These are phyloP conservation scores for Diaporthe eres DNA, from an alignment of 2,329 filamentous ascomycete genomes.

Conservation along the genomic window DNA sequence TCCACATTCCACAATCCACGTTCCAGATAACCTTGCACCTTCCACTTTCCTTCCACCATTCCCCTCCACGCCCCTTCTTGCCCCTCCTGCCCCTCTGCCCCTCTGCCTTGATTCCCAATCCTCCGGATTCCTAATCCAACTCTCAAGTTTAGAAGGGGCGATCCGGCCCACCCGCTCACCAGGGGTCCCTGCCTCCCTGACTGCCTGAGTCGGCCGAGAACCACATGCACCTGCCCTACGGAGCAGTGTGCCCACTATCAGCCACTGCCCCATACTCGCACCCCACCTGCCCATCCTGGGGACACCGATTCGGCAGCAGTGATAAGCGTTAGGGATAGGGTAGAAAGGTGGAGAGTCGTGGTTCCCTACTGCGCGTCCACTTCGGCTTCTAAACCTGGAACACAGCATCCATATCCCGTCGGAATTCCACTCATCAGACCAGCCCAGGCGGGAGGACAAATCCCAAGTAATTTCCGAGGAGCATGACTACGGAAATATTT, in stretches of 20 bases:
- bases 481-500: slow-evolving; percentile 18
- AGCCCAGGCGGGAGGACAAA: slow-evolving; percentile 12
- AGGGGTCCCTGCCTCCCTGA: slow-evolving; percentile 12
- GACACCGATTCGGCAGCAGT: slow-evolving; percentile 4
- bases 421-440: slow-evolving; percentile 3
- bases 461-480: slow-evolving; percentile 23
- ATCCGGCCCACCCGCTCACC: slow-evolving; percentile 20
- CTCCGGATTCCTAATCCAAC: slow-evolving; percentile 14
- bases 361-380: neutral
- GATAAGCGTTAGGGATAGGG: slow-evolving; percentile 23
- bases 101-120: slow-evolving; percentile 26
- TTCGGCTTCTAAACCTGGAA: neutral
- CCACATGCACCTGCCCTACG: slow-evolving; percentile 25
- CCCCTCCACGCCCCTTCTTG: neutral
- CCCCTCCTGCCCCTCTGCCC: neutral
- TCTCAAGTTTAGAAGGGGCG: slow-evolving; percentile 23
- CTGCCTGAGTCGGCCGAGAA: slow-evolving; percentile 30
- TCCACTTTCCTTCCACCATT: slow-evolving; percentile 5
- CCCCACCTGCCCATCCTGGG: slow-evolving; percentile 4
- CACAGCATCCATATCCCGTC: slow-evolving; percentile 4
- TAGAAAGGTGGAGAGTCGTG: neutral
- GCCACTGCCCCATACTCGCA: neutral
- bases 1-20: neutral
- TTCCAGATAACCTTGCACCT: neutral
- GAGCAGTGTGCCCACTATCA: slow-evolving; percentile 21